Evolutionary conservation across 371 early-diverging fungal genomes (phyloP).

Genomic region (Rhizopus sp.): DNA sequence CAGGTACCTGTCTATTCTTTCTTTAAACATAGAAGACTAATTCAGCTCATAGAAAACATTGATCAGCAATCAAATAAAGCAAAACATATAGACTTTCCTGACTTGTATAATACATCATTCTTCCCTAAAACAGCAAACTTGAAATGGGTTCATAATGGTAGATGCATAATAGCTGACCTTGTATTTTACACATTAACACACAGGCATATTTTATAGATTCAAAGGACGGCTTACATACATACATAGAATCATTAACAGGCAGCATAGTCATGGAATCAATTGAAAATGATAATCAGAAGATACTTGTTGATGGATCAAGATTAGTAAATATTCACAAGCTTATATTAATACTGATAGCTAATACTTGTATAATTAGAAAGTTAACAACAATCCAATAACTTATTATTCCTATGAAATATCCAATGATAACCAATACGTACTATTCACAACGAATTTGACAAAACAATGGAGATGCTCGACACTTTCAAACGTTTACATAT

Average conservation of each 20-base stretch:
- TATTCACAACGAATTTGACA: conserved; percentile 68
- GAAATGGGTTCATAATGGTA: conserved; percentile 58
- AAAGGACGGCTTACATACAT: conserved; percentile 54
- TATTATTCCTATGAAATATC: conserved; percentile 64
- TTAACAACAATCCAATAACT: conserved; percentile 22
- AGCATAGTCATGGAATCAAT: conserved; percentile 51
- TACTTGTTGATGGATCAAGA: conserved; percentile 32
- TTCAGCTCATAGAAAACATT: neutral
- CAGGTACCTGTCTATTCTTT: conserved; percentile 6
- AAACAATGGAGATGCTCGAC: conserved; percentile 85
- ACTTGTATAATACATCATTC: conserved; percentile 57
- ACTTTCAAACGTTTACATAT: conserved; percentile 78
- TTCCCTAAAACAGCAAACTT: conserved; percentile 38
- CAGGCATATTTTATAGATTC: conserved; percentile 26
- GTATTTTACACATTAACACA: neutral
- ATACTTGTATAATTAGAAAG: conserved; percentile 11
- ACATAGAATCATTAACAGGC: conserved; percentile 35
- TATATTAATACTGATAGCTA: neutral
- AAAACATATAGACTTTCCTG: conserved; percentile 49
- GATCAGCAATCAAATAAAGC: neutral
- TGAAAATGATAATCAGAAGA: conserved; percentile 25
- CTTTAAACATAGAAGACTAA: neutral
- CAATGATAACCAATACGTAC: conserved; percentile 74
- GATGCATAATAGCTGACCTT: neutral
- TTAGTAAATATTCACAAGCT: conserved; percentile 20